Conservation (phyloP, 192 early-diverging fungal genomes). For the Entomortierella lignicola region DNA sequence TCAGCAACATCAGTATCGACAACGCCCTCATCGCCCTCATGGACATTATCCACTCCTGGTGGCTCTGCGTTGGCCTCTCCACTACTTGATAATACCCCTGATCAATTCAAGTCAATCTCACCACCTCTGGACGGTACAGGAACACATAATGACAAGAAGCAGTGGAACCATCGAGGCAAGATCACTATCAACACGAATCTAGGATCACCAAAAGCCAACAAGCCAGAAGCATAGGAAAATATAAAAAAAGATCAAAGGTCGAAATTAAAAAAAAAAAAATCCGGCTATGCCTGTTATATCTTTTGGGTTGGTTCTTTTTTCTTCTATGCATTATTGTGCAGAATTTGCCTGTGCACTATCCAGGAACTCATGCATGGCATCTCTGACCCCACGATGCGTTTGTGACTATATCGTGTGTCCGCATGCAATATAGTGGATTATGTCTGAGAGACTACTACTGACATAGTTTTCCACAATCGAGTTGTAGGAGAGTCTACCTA, state of each 20-base stretch:
- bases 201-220: constrained; percentile 1
- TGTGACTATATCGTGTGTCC: too few relatives aligned
- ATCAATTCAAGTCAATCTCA: constrained; percentile 26
- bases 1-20: constrained; percentile 18
- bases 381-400: too few relatives aligned
- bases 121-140: constrained; percentile 20
- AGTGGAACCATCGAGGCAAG: constrained; percentile 16
- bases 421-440: too few relatives aligned
- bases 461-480: too few relatives aligned
- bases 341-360: too few relatives aligned
- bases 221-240: neutral
- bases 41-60: constrained; percentile 4
- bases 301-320: neutral
- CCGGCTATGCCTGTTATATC: too few relatives aligned
- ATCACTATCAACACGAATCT: constrained; percentile 36
- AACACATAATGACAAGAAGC: neutral
- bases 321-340: neutral
- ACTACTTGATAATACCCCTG: neutral
- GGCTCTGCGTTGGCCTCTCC: constrained; percentile 12
- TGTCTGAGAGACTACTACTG: too few relatives aligned
- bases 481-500: too few relatives aligned
- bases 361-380: too few relatives aligned
- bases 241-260: neutral
- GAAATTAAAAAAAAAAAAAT: neutral
- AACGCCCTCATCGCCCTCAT: constrained; percentile 21